phyloP scores from a whole-genome alignment of 2,329 filamentous ascomycete genomes.

The Cladosporium sp. region DNA sequence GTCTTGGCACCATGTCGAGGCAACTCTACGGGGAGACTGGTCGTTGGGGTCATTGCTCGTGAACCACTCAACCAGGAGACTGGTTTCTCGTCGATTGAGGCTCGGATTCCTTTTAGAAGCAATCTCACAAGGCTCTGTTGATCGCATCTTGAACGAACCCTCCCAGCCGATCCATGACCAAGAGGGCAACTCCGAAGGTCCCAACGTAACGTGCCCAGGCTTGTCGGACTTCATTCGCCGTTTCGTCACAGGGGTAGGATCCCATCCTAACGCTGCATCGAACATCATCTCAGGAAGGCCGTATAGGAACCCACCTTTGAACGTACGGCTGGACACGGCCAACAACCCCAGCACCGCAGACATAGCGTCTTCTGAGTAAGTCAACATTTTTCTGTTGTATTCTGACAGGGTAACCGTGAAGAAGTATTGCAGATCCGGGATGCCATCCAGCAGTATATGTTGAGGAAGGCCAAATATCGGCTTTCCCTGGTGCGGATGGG shows the following conservation, averaged over 20 bases:
- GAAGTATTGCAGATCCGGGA: neutral
- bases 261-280: neutral
- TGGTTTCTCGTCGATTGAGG: neutral
- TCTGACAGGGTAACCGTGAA: neutral
- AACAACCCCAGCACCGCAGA: neutral
- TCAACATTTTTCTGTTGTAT: neutral
- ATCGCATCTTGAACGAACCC: neutral
- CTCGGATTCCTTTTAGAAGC: neutral
- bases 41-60: neutral
- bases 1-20: neutral
- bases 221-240: too few relatives aligned
- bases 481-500: neutral
- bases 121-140: neutral
- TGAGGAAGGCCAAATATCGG: too few relatives aligned
- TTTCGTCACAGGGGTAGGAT: neutral
- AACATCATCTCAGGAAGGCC: conserved; percentile 2
- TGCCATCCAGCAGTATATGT: too few relatives aligned
- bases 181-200: neutral
- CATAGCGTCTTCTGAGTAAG: neutral
- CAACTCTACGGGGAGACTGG: neutral
- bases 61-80: neutral
- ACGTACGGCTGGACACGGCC: neutral
- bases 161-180: neutral
- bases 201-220: too few relatives aligned
- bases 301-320: conserved; percentile 4